A percentile compares a stretch with the other conserved stretches of the same genome.
Evolutionary conservation across 2,329 filamentous ascomycete species (phyloP).

Genomic region (Cadophora sp.): DNA sequence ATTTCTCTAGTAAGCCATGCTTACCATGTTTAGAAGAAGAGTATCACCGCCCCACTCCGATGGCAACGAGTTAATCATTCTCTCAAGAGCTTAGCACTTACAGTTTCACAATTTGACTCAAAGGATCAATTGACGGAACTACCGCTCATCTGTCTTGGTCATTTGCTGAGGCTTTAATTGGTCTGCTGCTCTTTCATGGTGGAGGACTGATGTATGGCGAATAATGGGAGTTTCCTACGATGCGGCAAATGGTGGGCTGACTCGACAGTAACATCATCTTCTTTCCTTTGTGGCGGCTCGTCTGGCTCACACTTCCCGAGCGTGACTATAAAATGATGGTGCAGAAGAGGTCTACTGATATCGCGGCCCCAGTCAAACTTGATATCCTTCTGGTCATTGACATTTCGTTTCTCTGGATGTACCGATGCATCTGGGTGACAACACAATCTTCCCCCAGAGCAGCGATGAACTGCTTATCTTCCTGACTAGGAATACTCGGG

Average conservation of each 20-base stretch:
- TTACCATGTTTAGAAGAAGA: no score
- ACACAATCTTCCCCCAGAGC: neutral
- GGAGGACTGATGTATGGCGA: no score
- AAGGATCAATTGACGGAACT: neutral
- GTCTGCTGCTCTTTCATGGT: neutral
- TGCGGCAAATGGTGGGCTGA: constrained; percentile 11
- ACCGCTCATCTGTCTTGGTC: neutral
- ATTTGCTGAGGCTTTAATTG: neutral
- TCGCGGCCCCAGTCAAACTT: neutral
- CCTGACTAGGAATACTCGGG: neutral
- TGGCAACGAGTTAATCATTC: no score
- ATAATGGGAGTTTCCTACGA: neutral
- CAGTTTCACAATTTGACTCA: no score
- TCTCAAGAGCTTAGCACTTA: no score
- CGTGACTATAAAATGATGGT: neutral
- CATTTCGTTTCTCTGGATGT: neutral
- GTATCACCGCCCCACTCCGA: no score
- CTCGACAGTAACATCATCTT: neutral
- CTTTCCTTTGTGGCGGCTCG: neutral
- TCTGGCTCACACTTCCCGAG: neutral
- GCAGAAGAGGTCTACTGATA: neutral
- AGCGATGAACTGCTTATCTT: neutral
- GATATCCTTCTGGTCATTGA: neutral
- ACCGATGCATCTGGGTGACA: constrained; percentile 9
- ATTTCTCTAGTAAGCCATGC: no score